Evolutionary conservation across 345 rosid genomes (phyloP).

Genomic region (Lepidium sativum): DNA sequence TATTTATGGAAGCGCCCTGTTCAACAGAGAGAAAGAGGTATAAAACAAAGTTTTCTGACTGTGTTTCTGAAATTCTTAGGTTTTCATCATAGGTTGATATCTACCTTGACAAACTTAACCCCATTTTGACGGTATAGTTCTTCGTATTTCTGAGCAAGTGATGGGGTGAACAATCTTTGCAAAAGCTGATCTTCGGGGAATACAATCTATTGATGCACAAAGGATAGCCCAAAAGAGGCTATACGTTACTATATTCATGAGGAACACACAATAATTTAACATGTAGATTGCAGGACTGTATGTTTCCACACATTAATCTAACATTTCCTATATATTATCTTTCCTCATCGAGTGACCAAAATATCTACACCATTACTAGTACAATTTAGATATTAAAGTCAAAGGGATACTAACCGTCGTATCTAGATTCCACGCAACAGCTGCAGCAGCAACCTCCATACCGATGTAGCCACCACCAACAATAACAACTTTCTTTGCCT

Average conservation of each 20-base stretch:
- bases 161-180: conserved; percentile 89
- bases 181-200: conserved; percentile 82
- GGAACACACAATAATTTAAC: neutral
- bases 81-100: conserved; percentile 5
- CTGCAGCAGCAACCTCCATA: conserved; percentile 98
- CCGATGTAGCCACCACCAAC: conserved; percentile 99
- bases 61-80: neutral
- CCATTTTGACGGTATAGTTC: conserved; percentile 74
- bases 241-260: neutral
- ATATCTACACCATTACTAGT: neutral
- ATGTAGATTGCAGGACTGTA: neutral
- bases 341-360: neutral
- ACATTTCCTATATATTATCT: neutral
- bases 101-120: conserved; percentile 68
- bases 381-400: neutral
- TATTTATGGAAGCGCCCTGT: conserved; percentile 72
- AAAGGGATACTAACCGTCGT: conserved; percentile 46
- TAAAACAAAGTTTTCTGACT: neutral
- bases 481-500: conserved; percentile 66
- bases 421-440: conserved; percentile 92
- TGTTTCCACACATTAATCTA: neutral
- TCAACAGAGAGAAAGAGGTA: conserved; percentile 13
- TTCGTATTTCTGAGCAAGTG: conserved; percentile 80
- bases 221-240: neutral
- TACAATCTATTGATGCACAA: conserved; percentile 42